Percentiles rank a stretch among this genome's conserved stretches.
Conservation (phyloP, 2,329 filamentous ascomycete species). For the Cladophialophora psammophila region DNA sequence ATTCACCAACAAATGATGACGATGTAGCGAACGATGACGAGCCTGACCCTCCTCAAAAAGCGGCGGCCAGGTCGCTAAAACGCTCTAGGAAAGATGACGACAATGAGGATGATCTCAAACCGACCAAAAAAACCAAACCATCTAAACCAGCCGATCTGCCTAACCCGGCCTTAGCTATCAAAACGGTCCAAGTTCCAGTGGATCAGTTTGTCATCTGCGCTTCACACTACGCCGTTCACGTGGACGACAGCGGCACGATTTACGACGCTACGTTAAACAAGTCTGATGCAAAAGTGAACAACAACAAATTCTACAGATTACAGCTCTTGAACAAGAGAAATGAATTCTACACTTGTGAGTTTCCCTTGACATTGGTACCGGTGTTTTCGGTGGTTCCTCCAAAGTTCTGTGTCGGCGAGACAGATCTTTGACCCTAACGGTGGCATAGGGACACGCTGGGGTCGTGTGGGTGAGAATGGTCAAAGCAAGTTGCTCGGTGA, state of each 20-base stretch:
- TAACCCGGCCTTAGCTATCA: conserved; percentile 33
- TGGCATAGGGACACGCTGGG: conserved; percentile 71
- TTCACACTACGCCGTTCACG: conserved; percentile 63
- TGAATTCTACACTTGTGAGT: conserved; percentile 59
- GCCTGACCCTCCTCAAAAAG: not conserved
- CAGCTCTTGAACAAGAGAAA: conserved; percentile 59
- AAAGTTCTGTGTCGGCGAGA: not conserved
- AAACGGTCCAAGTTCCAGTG: conserved; percentile 57
- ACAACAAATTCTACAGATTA: conserved; percentile 67
- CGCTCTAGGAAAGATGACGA: conserved; percentile 28
- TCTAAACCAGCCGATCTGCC: conserved; percentile 19
- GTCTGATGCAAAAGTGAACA: conserved; percentile 66
- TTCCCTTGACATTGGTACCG: not conserved
- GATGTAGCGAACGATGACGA: conserved; percentile 1
- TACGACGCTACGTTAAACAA: conserved; percentile 83
- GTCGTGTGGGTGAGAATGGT: conserved; percentile 70
- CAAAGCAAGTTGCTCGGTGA: conserved; percentile 52
- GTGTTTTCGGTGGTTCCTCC: not conserved
- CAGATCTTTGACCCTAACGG: not conserved
- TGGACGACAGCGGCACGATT: conserved; percentile 71
- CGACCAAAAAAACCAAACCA: conserved; percentile 21
- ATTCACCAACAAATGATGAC: conserved; percentile 1
- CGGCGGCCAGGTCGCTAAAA: conserved; percentile 21
- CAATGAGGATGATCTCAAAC: conserved; percentile 18
- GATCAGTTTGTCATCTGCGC: conserved; percentile 56